Evolutionary conservation across 2,329 filamentous ascomycete genomes (phyloP), one percentile per base, ranked within the genome.

Genomic region (Penicillium thymicola): DNA sequence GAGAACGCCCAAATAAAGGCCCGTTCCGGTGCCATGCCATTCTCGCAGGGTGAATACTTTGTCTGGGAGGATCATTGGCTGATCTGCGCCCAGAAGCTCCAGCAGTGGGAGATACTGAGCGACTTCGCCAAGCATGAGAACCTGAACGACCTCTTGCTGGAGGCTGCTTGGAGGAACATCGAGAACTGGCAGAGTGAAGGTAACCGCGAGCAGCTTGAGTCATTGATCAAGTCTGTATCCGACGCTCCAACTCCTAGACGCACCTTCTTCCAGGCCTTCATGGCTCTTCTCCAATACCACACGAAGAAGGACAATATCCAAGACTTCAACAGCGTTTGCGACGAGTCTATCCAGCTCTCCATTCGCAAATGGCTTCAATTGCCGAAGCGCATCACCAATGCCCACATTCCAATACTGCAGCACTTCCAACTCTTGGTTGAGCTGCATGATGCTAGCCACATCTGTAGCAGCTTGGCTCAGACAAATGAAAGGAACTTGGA

Each of bases 51-150:
- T 32, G 94, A 99, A 75, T 99, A 99, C 75, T 97, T 96, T 85
- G 83, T 99, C 1, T 99, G 94, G 94, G 94, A 99, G 75, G 94
- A 99, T 70, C 95, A 99, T 67, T 99, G 94, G 94, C 88, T 99
- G 41, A 83, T 97, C 48, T 99, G 94, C 72, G 94, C 93, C 0
- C 92, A 97, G 76, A 99, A 99, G 76, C 81, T 99, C 44, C 95
- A 99, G 73, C 95, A 99, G 71, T 99, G 94, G 94, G 94, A 99
- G 67, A 93, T 99, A 55, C 76, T 99, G 34, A 91, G 92, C 60
- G 95, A 99, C 67, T 97, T 97, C 69, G 92, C 94, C 4, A 99
- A 99, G 75, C 94, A 99, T 68, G 95, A 99, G 72, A 99, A 99
- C 70, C 89, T 97, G 76, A 96, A 97, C 70, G 94, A 99, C 71